Evolutionary conservation across 371 early-diverging fungal genomes (phyloP).

Genomic region (Circinella minor): DNA sequence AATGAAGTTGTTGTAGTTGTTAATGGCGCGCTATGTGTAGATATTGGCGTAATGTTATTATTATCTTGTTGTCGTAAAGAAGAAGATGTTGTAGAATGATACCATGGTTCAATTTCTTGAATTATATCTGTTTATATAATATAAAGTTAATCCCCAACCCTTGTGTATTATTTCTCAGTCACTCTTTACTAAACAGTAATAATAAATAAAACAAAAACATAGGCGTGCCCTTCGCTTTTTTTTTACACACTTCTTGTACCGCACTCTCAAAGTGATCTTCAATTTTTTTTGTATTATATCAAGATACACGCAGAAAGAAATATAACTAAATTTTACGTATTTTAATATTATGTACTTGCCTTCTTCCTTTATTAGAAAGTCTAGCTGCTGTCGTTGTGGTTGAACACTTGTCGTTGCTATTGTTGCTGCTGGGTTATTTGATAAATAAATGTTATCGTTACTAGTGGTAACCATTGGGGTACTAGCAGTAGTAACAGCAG

Average conservation of each 20-base stretch:
- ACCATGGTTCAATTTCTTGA: slow-evolving; percentile 5
- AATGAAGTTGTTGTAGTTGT: not conserved
- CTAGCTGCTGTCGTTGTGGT: not conserved
- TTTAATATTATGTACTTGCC: too few relatives aligned
- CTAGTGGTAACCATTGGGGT: not conserved
- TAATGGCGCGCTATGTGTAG: not conserved
- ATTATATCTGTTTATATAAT: not conserved
- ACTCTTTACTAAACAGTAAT: too few relatives aligned
- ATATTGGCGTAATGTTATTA: not conserved
- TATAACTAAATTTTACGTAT: too few relatives aligned
- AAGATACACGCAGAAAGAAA: too few relatives aligned
- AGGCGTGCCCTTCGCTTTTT: too few relatives aligned
- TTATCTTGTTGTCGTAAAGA: not conserved
- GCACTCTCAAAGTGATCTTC: not conserved
- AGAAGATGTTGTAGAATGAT: not conserved
- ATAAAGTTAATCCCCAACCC: not conserved
- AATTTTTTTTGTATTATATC: not conserved
- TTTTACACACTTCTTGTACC: too few relatives aligned
- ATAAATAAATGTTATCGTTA: not conserved
- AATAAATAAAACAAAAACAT: too few relatives aligned
- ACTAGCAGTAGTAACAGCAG: not conserved
- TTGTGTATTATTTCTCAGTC: not conserved
- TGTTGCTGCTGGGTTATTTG: not conserved
- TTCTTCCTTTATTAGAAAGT: too few relatives aligned
- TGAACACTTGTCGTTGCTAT: not conserved